Evolutionary conservation across 768 basidiomycete species (phyloP).

Genomic region (Boletus speciosus): DNA sequence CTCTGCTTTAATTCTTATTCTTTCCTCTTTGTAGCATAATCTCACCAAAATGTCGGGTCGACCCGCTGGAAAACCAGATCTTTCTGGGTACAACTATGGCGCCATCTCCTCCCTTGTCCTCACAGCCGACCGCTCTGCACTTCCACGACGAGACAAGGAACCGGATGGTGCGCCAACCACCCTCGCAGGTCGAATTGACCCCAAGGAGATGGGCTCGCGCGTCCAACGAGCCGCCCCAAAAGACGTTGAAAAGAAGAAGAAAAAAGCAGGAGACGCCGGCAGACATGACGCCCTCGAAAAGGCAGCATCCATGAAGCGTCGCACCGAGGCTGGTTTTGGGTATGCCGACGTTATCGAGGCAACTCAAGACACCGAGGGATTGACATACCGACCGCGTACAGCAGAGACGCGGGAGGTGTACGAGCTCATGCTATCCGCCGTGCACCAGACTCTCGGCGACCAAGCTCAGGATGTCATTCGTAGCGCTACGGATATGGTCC

Average conservation of each 20-base stretch:
- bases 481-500: constrained; percentile 88
- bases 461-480: constrained; percentile 95
- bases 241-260: constrained; percentile 92
- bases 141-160: constrained; percentile 89
- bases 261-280: constrained; percentile 58
- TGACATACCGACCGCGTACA: constrained; percentile 90
- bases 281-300: constrained; percentile 57
- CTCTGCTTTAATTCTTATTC: neutral
- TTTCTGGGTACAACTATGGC: constrained; percentile 93
- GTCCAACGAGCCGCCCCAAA: constrained; percentile 80
- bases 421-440: constrained; percentile 80
- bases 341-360: constrained; percentile 93
- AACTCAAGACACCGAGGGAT: constrained; percentile 88
- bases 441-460: constrained; percentile 85
- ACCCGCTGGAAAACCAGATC: constrained; percentile 61
- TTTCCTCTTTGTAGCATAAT: constrained; percentile 4
- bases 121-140: constrained; percentile 79
- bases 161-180: constrained; percentile 96
- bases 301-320: constrained; percentile 51
- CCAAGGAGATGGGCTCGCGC: constrained; percentile 90
- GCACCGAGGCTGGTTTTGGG: constrained; percentile 64
- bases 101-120: constrained; percentile 93
- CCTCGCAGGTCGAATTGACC: constrained; percentile 85
- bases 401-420: constrained; percentile 94
- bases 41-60: constrained; percentile 36